These are phyloP conservation scores for Ustilago curta DNA, from an alignment of 1,284 basidiomycete species.

Conservation along the genomic window DNA sequence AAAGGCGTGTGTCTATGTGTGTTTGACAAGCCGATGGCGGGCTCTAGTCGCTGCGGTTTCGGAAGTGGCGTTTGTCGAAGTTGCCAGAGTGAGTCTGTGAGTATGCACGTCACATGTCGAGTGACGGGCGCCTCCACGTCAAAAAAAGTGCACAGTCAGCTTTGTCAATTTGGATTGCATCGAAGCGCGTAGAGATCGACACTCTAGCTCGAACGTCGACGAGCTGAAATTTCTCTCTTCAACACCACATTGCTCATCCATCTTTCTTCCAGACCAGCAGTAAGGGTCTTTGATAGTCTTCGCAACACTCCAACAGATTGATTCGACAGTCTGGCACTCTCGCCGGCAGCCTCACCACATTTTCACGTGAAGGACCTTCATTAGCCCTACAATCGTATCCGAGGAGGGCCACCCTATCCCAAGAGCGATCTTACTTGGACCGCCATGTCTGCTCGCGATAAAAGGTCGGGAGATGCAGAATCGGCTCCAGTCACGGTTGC, in stretches of 20 bases:
- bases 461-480: slow-evolving; percentile 36
- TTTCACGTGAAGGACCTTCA: not conserved
- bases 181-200: slow-evolving; percentile 13
- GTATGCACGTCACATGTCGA: slow-evolving; percentile 14
- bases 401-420: not conserved
- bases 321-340: not conserved
- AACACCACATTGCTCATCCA: not conserved
- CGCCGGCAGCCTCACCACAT: not conserved
- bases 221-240: slow-evolving; percentile 1
- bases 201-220: not conserved
- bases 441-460: slow-evolving; percentile 38
- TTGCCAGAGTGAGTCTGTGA: not conserved
- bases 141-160: slow-evolving; percentile 15
- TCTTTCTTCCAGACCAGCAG: not conserved
- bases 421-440: not conserved
- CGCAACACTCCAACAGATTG: not conserved
- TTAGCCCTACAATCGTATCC: not conserved
- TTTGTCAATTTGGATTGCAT: not conserved
- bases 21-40: too few relatives aligned
- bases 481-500: slow-evolving; percentile 38
- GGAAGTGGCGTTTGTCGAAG: not conserved
- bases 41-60: not conserved
- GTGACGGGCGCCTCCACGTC: slow-evolving; percentile 6
- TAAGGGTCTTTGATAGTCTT: not conserved
- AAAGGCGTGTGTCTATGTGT: too few relatives aligned